These are phyloP conservation scores for Erigeron canadensis DNA, from an alignment of 129 eudicot genomes.

Conservation along the genomic window DNA sequence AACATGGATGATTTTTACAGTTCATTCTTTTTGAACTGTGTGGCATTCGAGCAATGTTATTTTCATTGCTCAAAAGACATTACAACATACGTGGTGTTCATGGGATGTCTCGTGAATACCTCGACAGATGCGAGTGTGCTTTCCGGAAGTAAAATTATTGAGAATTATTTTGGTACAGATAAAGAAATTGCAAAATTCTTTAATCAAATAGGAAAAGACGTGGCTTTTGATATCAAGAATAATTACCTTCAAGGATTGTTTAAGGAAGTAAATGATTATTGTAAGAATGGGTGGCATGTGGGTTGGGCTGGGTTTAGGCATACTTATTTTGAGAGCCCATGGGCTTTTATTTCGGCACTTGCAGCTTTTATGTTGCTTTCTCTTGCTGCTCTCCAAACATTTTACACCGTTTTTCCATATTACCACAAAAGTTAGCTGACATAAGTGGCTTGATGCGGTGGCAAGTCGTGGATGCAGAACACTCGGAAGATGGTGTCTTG, in stretches of 20 bases:
- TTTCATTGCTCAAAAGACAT: constrained; percentile 26
- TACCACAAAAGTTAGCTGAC: background rate
- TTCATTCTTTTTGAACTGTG: constrained; percentile 16
- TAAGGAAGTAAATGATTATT: constrained; percentile 16
- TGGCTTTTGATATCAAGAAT: constrained; percentile 22
- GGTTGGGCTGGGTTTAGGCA: constrained; percentile 30
- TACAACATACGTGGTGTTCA: constrained; percentile 25
- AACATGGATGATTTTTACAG: constrained; percentile 20
- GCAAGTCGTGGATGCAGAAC: too few relatives aligned
- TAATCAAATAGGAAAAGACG: constrained; percentile 21
- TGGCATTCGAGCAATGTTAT: constrained; percentile 30
- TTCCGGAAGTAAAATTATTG: constrained; percentile 16
- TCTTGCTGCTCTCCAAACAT: constrained; percentile 17
- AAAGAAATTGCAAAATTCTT: constrained; percentile 25
- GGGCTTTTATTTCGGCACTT: constrained; percentile 23
- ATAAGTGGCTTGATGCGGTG: too few relatives aligned
- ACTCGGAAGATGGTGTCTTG: too few relatives aligned
- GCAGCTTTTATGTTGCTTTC: constrained; percentile 17
- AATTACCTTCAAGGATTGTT: constrained; percentile 16
- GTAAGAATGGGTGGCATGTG: constrained; percentile 27
- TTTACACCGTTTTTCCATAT: constrained; percentile 16
- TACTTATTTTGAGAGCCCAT: constrained; percentile 28
- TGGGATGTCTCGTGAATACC: constrained; percentile 33
- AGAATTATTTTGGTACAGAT: constrained; percentile 36
- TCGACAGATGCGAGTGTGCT: constrained; percentile 10